phyloP scores from a whole-genome alignment of 1,284 basidiomycete species.

The Vanrija sp. region DNA sequence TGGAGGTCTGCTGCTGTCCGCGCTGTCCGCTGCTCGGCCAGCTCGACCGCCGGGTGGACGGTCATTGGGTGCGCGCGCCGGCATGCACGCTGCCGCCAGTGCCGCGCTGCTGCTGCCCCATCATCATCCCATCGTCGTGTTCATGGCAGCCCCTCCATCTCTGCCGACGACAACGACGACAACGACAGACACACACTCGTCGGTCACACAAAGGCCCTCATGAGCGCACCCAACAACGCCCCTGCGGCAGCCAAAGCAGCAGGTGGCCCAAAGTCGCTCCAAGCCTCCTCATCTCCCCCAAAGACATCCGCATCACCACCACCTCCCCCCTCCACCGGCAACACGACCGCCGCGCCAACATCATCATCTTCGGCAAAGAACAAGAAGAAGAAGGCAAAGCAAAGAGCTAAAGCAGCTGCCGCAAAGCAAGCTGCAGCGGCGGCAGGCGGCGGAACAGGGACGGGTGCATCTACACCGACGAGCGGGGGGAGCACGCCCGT shows the following conservation, averaged over 20 bases:
- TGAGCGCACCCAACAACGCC: slow-evolving; percentile 9
- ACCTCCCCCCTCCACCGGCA: not conserved
- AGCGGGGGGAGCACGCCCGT: too few species aligned
- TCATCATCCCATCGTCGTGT: too few species aligned
- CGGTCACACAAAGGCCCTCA: not conserved
- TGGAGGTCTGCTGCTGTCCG: too few species aligned
- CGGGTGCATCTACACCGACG: not conserved
- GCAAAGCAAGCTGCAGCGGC: not conserved
- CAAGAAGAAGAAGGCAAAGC: slow-evolving; percentile 24
- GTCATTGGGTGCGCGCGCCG: too few species aligned
- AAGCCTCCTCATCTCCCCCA: not conserved
- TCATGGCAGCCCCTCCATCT: too few species aligned
- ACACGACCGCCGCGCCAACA: not conserved
- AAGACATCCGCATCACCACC: not conserved
- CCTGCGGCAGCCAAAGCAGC: not conserved
- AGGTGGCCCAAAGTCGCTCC: too few species aligned
- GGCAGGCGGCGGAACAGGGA: not conserved
- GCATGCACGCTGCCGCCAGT: too few species aligned
- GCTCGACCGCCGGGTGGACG: too few species aligned
- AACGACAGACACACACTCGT: too few species aligned
- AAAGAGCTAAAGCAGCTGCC: not conserved
- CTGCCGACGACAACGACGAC: too few species aligned
- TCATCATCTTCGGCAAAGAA: slow-evolving; percentile 7
- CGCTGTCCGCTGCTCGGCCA: too few species aligned
- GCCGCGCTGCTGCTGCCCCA: too few species aligned